These are phyloP conservation scores for Auxenochlorella protothecoides DNA, from an alignment of 139 green algal genomes.

Conservation along the genomic window DNA sequence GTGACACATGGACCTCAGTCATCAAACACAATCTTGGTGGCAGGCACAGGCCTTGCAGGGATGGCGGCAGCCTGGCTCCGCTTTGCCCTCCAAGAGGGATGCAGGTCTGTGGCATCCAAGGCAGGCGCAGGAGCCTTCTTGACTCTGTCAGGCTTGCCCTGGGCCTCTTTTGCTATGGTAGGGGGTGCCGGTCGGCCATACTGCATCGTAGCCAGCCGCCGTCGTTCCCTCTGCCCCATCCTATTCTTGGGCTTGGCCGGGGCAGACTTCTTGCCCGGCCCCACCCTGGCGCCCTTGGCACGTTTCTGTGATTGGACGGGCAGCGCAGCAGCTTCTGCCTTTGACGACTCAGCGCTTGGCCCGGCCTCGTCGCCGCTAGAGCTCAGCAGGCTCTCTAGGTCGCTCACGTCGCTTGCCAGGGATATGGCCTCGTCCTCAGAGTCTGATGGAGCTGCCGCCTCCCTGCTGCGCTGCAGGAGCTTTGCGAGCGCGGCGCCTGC, in stretches of 20 bases:
- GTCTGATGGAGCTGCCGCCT: background rate
- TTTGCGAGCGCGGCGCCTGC: background rate
- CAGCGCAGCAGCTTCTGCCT: background rate
- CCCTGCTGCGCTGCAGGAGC: background rate
- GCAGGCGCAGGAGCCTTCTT: background rate
- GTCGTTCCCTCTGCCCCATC: background rate
- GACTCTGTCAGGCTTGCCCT: background rate
- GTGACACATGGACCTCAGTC: background rate
- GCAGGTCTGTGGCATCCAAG: background rate
- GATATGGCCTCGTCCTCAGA: too few relatives aligned
- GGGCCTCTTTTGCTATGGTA: background rate
- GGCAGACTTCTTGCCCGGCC: too few relatives aligned
- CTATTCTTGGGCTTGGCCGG: background rate
- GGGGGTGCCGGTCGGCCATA: background rate
- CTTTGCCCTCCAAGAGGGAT: slow-evolving; percentile 1
- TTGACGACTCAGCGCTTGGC: background rate
- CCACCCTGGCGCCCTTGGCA: background rate
- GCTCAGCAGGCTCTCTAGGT: too few relatives aligned
- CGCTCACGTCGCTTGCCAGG: too few relatives aligned
- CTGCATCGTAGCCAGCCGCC: background rate
- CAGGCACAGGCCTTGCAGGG: background rate
- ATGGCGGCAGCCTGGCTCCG: background rate
- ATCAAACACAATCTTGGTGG: slow-evolving; percentile 3
- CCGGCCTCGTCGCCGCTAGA: too few relatives aligned
- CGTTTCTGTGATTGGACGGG: background rate